Percentiles rank a stretch among this genome's conserved stretches.
These are phyloP conservation scores for Neurospora terricola DNA, from an alignment of 495 filamentous ascomycete species.

Conservation along the genomic window DNA sequence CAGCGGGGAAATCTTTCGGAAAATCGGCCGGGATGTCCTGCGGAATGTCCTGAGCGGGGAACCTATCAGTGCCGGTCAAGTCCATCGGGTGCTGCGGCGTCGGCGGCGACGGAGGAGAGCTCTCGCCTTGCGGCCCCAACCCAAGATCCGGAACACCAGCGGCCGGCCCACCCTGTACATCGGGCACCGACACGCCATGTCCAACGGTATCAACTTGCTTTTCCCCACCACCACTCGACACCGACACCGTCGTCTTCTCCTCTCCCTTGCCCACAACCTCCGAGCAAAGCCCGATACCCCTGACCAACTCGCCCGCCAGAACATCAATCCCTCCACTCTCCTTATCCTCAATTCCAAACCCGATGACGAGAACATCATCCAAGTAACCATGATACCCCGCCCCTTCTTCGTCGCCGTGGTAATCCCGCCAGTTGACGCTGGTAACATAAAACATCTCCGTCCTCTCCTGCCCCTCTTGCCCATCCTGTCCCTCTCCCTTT, in stretches of 20 bases:
- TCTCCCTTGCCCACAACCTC: not conserved
- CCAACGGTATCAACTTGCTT: not conserved
- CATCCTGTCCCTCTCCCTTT: not conserved
- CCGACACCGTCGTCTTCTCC: not conserved
- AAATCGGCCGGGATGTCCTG: not conserved
- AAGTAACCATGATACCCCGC: constrained; percentile 39
- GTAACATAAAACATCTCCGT: constrained; percentile 42
- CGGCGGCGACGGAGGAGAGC: not conserved
- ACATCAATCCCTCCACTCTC: constrained; percentile 36
- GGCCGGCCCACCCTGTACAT: no score
- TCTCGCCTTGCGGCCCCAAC: not conserved
- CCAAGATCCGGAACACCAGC: no score
- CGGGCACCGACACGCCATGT: no score
- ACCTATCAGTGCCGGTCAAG: not conserved
- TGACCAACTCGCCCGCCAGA: constrained; percentile 34
- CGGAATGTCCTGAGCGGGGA: not conserved
- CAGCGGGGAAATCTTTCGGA: not conserved
- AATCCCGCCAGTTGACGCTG: constrained; percentile 40
- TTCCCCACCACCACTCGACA: not conserved
- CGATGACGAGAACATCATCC: constrained; percentile 40
- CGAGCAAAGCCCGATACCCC: constrained; percentile 25
- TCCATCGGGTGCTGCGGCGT: not conserved
- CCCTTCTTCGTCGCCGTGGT: constrained; percentile 2
- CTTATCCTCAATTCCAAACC: constrained; percentile 41
- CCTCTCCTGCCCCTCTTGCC: constrained; percentile 14